Evolutionary conservation across 495 filamentous ascomycete species (phyloP), one percentile per base, ranked within the genome.

Genomic region (Amniculicola lignicola): DNA sequence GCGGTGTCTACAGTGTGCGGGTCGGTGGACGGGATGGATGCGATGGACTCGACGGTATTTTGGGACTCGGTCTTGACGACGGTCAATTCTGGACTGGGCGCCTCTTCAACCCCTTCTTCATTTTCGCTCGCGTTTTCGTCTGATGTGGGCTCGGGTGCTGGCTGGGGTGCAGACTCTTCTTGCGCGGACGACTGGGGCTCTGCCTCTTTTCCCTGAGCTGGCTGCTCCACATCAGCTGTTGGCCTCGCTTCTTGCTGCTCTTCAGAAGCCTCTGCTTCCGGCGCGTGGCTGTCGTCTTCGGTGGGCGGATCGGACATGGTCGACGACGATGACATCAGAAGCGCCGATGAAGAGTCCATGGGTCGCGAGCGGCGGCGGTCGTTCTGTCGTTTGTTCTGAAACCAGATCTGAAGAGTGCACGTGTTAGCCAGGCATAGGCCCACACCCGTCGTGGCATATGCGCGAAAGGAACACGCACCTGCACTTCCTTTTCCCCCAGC

Each of bases 381-480:
- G 72, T 90, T 95, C 68, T 99, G 94, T 56, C 94, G 82, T 67
- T 91, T 84, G 64, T 99, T 99, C 68, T 97, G 94, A 72, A 99
- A 99, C 94, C 94, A 99, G 62, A 99, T 96, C 93, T 98, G 51
- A 29, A n/a, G 46, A 21, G 15, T 19, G 2, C 10, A 47, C 39
- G 31, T 27, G 43, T 60, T 54, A 61, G 49, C 50, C 24, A 67
- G 25, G 42, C 3, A 16, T 41, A n/a, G n/a, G n/a, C n/a, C n/a
- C n/a, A n/a, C n/a, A n/a, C n/a, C 31, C 22, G 27, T 38, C n/a
- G n/a, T 18, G 22, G 48, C 51, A 19, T 12, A 27, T 35, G 5
- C 28, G 35, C 19, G 39, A 54, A 25, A 39, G 12, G 12, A 19
- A 16, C n/a, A 21, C 31, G 28, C 64, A 96, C 93, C 82, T 97